These are phyloP conservation scores for Solanum dulcamara DNA, from an alignment of 257 asterid genomes.

Conservation along the genomic window DNA sequence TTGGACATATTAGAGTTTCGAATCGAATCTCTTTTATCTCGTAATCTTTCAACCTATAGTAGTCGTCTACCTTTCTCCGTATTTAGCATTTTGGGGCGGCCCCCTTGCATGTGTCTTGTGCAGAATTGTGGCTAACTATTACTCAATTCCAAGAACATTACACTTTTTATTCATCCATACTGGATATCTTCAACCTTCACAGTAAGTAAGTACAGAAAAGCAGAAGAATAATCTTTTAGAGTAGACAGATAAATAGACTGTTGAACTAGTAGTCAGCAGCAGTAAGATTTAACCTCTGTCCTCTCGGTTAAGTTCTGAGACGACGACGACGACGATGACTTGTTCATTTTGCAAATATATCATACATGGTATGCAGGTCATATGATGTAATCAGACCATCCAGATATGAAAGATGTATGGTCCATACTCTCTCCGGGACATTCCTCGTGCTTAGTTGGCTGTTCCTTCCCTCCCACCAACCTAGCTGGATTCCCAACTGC, in stretches of 20 bases:
- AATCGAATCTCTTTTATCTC: too few species aligned
- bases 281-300: neutral
- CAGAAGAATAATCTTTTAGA: neutral
- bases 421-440: slow-evolving; percentile 31
- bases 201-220: neutral
- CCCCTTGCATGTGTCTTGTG: too few species aligned
- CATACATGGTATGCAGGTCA: neutral
- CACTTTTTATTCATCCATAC: neutral
- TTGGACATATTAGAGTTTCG: too few species aligned
- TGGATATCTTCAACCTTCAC: neutral
- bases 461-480: slow-evolving; percentile 30
- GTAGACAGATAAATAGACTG: neutral
- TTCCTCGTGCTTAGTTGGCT: slow-evolving; percentile 19
- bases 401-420: slow-evolving; percentile 25
- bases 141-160: neutral
- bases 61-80: neutral
- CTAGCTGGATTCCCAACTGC: slow-evolving; percentile 81
- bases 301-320: neutral
- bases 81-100: neutral
- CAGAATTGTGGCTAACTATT: neutral
- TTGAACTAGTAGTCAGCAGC: neutral
- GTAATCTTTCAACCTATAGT: neutral
- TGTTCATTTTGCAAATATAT: neutral
- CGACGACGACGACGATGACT: too few species aligned
- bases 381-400: slow-evolving; percentile 28